phyloP scores from a whole-genome alignment of 2,329 filamentous ascomycete genomes.

The Aspergillus caelatus region DNA sequence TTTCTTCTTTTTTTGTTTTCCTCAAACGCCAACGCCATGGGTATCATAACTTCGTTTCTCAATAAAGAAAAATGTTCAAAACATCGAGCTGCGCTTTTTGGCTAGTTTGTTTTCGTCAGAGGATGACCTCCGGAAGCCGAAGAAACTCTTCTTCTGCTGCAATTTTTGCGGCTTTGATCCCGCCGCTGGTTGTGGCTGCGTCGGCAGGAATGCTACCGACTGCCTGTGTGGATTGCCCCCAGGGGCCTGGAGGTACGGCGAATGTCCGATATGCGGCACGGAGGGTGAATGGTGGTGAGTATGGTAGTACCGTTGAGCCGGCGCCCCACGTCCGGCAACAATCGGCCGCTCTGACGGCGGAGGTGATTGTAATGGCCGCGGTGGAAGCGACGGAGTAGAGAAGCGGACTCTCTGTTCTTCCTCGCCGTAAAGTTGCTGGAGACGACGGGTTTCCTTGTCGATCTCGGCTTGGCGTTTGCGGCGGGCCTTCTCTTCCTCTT shows the following conservation, averaged over 20 bases:
- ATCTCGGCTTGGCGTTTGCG: slow-evolving; percentile 56
- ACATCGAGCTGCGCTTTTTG: slow-evolving; percentile 53
- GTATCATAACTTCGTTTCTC: slow-evolving; percentile 23
- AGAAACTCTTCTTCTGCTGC: slow-evolving; percentile 49
- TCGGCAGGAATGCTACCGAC: slow-evolving; percentile 15
- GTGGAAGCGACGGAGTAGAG: slow-evolving; percentile 26
- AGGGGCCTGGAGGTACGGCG: neutral
- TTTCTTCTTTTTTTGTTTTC: neutral
- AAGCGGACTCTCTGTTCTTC: slow-evolving; percentile 41
- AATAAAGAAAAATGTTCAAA: slow-evolving; percentile 29
- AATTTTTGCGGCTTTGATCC: slow-evolving; percentile 15
- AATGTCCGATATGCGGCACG: slow-evolving; percentile 12
- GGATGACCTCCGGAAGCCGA: slow-evolving; percentile 43
- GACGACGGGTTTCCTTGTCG: slow-evolving; percentile 76
- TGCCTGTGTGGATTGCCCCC: neutral
- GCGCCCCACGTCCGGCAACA: slow-evolving; percentile 11
- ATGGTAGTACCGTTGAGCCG: slow-evolving; percentile 17
- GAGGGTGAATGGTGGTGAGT: slow-evolving; percentile 17
- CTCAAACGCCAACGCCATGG: slow-evolving; percentile 5
- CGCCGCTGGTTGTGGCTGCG: slow-evolving; percentile 7
- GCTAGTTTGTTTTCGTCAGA: slow-evolving; percentile 40
- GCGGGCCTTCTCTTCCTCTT: slow-evolving; percentile 56
- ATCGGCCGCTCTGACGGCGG: slow-evolving; percentile 21
- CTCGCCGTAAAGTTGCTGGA: slow-evolving; percentile 61
- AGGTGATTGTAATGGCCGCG: slow-evolving; percentile 21